Evolutionary conservation across 768 basidiomycete species (phyloP).

Genomic region (Polyporus arcularius): DNA sequence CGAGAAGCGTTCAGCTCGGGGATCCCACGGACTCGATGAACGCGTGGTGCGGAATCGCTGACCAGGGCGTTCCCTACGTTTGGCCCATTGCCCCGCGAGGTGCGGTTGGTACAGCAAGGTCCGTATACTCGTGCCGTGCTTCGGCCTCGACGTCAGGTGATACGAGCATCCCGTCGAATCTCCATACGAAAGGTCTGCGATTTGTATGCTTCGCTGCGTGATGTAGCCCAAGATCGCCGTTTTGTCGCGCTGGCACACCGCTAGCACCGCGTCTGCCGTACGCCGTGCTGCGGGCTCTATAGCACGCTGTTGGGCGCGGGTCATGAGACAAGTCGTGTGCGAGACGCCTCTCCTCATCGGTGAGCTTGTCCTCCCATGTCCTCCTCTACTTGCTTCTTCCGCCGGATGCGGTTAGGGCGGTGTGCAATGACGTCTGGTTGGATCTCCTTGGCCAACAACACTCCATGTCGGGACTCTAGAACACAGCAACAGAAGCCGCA

Average conservation of each 20-base stretch:
- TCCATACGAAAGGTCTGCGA: background rate
- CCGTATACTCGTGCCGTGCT: too few species aligned
- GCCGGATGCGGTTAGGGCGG: slow-evolving; percentile 2
- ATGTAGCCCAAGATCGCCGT: slow-evolving; percentile 4
- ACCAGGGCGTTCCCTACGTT: too few species aligned
- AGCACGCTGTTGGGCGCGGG: slow-evolving; percentile 2
- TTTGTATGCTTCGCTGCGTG: too few species aligned
- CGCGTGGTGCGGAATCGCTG: too few species aligned
- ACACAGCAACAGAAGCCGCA: background rate
- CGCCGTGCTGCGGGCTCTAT: slow-evolving; percentile 11
- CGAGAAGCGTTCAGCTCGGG: too few species aligned
- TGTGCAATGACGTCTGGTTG: background rate
- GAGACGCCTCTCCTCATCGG: background rate
- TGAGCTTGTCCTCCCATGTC: slow-evolving; percentile 4
- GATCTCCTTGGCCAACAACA: background rate
- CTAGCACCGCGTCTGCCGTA: slow-evolving; percentile 1
- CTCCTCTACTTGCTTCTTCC: slow-evolving; percentile 4
- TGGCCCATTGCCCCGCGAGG: too few species aligned
- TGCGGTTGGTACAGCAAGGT: too few species aligned
- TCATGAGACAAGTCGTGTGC: slow-evolving; percentile 18
- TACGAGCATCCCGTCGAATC: too few species aligned
- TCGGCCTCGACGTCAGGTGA: too few species aligned
- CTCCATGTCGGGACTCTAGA: too few species aligned
- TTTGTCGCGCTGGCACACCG: slow-evolving; percentile 6
- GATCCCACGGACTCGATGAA: too few species aligned